Evolutionary conservation across 2,329 filamentous ascomycete genomes (phyloP).

Genomic region (Verticillium isaacii): DNA sequence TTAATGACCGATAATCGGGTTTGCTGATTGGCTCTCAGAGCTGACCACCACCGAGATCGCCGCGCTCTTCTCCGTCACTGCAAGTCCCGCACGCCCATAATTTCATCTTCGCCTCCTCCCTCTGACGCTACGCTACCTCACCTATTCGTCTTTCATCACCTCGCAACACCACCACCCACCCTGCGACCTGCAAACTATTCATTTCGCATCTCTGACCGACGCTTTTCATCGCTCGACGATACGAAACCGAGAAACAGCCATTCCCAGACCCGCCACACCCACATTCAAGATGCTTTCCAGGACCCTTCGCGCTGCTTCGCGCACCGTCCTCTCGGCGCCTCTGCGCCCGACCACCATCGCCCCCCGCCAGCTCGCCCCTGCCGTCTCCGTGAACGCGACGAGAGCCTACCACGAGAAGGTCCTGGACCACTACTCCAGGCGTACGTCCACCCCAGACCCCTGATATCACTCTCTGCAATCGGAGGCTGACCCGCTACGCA

Average conservation of each 20-base stretch:
- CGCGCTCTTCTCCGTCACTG: conserved; percentile 11
- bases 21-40: conserved; percentile 8
- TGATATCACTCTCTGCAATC: conserved; percentile 24
- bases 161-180: conserved; percentile 16
- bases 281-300: conserved; percentile 39
- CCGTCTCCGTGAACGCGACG: conserved; percentile 32
- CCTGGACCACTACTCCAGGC: conserved; percentile 78
- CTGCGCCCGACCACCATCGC: conserved; percentile 31
- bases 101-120: conserved; percentile 2
- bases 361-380: conserved; percentile 36
- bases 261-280: background rate
- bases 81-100: conserved; percentile 11
- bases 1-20: conserved; percentile 6
- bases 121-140: conserved; percentile 1
- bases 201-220: background rate
- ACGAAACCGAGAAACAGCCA: background rate
- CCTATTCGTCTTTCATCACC: conserved; percentile 16
- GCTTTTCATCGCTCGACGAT: background rate
- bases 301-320: conserved; percentile 37
- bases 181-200: conserved; percentile 15
- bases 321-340: conserved; percentile 36
- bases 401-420: conserved; percentile 54
- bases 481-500: conserved; percentile 27
- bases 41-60: conserved; percentile 14
- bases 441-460: conserved; percentile 50